These are phyloP conservation scores for Umbelopsis sp. DNA, from an alignment of 192 early-diverging fungal species.

Conservation along the genomic window DNA sequence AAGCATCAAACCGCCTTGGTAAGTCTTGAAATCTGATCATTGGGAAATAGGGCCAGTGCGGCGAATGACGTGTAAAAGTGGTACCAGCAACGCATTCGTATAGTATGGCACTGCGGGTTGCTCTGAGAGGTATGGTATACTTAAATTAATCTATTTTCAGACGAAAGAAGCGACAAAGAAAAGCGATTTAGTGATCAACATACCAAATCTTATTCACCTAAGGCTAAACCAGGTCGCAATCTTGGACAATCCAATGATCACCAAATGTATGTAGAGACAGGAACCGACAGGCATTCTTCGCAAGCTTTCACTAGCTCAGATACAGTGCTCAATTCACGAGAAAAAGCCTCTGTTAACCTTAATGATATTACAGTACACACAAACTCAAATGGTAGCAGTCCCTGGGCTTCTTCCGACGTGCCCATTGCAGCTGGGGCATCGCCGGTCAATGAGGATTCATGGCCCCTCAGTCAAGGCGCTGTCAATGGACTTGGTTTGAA, in stretches of 20 bases:
- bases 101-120: neutral
- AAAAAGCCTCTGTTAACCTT: neutral
- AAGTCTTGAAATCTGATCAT: neutral
- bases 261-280: conserved; percentile 16
- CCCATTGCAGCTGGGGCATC: neutral
- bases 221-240: conserved; percentile 2
- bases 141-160: neutral
- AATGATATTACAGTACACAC: neutral
- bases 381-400: neutral
- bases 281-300: neutral
- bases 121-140: neutral
- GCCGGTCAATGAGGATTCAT: neutral
- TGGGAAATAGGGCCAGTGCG: neutral
- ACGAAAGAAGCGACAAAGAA: neutral
- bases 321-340: neutral
- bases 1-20: neutral
- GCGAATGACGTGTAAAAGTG: neutral
- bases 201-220: neutral
- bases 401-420: neutral
- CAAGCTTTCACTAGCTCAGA: neutral
- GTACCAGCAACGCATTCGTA: neutral
- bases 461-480: no score
- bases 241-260: conserved; percentile 14
- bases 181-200: neutral
- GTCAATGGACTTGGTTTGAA: no score